These are phyloP conservation scores for Prunus kanzakura DNA, from an alignment of 306 rosid species.

Conservation along the genomic window DNA sequence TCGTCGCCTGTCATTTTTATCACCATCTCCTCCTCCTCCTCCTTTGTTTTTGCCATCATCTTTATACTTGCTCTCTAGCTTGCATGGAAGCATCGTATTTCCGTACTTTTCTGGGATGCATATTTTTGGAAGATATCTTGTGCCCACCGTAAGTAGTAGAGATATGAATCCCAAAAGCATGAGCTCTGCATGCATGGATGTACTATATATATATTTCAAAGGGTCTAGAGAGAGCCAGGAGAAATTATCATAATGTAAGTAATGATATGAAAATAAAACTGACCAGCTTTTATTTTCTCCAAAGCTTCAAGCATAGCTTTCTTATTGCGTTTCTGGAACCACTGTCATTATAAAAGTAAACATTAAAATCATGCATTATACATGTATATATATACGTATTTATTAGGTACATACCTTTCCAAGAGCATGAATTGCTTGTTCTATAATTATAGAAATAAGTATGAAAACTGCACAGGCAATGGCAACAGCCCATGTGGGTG, in stretches of 20 bases:
- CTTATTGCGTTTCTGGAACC: constrained; percentile 58
- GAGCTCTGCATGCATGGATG: constrained; percentile 38
- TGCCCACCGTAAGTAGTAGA: constrained; percentile 55
- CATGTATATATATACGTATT: background rate
- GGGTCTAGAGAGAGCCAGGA: background rate
- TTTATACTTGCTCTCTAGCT: background rate
- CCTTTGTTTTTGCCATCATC: background rate
- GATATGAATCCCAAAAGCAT: constrained; percentile 76
- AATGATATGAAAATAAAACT: background rate
- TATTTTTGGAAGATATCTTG: constrained; percentile 43
- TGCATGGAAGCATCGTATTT: constrained; percentile 64
- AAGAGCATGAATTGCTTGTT: constrained; percentile 57
- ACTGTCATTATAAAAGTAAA: constrained; percentile 27
- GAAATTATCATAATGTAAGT: background rate
- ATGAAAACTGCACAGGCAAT: constrained; percentile 54
- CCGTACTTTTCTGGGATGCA: constrained; percentile 41
- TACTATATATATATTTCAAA: no score
- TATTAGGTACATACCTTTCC: constrained; percentile 39
- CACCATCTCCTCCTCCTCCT: background rate
- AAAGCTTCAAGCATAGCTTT: constrained; percentile 71
- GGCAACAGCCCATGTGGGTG: constrained; percentile 82
- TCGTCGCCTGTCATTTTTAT: constrained; percentile 17
- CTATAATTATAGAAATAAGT: constrained; percentile 51
- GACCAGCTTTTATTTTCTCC: constrained; percentile 76
- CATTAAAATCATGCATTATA: background rate